phyloP scores from a whole-genome alignment of 805 yeast genomes.

The Candida insectalens region DNA sequence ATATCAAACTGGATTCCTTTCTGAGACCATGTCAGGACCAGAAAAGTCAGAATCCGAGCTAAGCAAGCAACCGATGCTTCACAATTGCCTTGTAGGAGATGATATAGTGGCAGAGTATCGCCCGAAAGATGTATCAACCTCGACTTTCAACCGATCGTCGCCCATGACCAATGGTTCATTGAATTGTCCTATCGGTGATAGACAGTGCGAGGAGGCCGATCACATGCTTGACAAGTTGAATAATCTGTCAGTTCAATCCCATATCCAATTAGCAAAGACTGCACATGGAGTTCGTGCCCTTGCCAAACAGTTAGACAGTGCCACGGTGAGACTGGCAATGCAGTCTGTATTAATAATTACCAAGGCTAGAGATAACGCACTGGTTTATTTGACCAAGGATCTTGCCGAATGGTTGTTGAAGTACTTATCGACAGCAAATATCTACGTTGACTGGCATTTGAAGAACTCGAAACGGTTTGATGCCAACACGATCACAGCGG shows the following conservation, averaged over 20 bases:
- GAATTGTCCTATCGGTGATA: no score
- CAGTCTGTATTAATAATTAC: conserved; percentile 73
- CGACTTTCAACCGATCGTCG: no score
- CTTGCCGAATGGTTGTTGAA: conserved; percentile 67
- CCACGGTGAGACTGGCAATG: conserved; percentile 63
- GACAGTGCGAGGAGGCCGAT: conserved; percentile 7
- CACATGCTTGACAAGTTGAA: conserved; percentile 14
- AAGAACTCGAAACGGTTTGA: conserved; percentile 55
- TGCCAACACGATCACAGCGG: conserved; percentile 38
- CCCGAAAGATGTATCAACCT: no score
- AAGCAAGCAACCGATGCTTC: no score
- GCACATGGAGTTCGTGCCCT: conserved; percentile 73
- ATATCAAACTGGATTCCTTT: no score
- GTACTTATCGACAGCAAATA: conserved; percentile 20
- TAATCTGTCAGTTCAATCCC: conserved; percentile 46
- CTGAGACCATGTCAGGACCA: no score
- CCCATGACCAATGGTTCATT: no score
- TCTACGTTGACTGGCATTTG: conserved; percentile 70
- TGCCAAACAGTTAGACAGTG: conserved; percentile 60
- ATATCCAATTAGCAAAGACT: conserved; percentile 68
- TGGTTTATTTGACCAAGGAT: conserved; percentile 68
- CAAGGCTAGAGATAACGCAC: conserved; percentile 78
- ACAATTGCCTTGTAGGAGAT: not conserved
- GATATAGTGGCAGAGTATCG: no score
- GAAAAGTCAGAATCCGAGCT: no score